phyloP scores from a whole-genome alignment of 73 alveolate genomes.

The Uronychia setigera region DNA sequence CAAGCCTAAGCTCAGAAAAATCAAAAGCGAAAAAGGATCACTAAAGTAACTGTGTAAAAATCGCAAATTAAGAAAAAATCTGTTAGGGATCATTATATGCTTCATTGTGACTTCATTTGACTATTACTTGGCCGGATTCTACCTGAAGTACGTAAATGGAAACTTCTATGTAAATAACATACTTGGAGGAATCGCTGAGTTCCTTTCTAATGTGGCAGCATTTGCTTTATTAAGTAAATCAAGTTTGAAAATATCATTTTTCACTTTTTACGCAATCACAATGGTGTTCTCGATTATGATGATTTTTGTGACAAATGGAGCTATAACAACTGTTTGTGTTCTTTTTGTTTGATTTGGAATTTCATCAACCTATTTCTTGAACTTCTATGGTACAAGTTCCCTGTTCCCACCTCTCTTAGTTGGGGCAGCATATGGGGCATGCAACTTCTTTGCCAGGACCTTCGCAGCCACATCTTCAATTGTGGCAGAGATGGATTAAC shows the following conservation, averaged over 20 bases:
- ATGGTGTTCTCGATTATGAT: not conserved
- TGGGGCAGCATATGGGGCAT: not conserved
- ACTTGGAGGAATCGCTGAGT: not conserved
- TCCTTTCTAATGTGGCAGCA: not conserved
- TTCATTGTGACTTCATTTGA: not conserved
- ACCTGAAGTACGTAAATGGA: not conserved
- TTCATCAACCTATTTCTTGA: not conserved
- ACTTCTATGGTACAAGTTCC: not conserved
- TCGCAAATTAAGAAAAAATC: not conserved
- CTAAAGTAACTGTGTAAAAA: not conserved
- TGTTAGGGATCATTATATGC: not conserved
- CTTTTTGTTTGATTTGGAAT: not conserved
- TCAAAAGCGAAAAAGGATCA: not conserved
- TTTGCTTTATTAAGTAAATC: not conserved
- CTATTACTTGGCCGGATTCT: not conserved
- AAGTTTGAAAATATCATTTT: not conserved
- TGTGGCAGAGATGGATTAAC: not conserved
- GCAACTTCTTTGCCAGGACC: not conserved
- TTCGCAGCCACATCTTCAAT: not conserved
- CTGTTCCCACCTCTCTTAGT: not conserved
- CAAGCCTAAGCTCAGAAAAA: not conserved
- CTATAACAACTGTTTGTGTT: not conserved
- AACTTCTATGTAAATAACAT: not conserved
- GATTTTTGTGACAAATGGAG: not conserved
- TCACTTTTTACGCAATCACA: not conserved